Conservation (phyloP, 2,329 filamentous ascomycete genomes). For the Lasiodiplodia gonubiensis region DNA sequence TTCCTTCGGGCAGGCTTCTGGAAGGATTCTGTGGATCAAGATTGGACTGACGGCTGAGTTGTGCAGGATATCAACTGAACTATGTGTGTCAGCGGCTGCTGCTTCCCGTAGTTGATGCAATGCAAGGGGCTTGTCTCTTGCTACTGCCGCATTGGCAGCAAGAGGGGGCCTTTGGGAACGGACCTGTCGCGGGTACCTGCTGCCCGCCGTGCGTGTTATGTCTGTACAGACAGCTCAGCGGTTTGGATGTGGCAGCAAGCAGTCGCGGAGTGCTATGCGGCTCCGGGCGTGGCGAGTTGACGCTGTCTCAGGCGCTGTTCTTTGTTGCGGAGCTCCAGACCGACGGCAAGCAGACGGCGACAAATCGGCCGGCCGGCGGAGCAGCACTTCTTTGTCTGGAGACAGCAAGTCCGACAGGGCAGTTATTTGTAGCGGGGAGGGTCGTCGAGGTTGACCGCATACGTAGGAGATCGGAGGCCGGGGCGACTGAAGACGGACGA, state of each 20-base stretch:
- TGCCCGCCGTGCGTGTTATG: conserved; percentile 38
- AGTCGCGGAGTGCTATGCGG: conserved; percentile 35
- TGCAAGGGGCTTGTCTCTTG: conserved; percentile 40
- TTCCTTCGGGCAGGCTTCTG: conserved; percentile 33
- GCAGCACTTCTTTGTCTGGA: conserved; percentile 45
- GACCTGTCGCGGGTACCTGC: conserved; percentile 44
- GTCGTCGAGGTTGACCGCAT: conserved; percentile 43
- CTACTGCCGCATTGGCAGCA: conserved; percentile 37
- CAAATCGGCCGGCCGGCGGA: conserved; percentile 36
- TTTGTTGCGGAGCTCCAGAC: conserved; percentile 42
- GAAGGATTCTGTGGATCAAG: conserved; percentile 31
- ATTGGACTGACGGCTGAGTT: conserved; percentile 17
- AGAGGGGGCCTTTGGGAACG: conserved; percentile 38
- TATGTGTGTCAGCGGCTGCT: conserved; percentile 17
- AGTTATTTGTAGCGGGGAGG: conserved; percentile 48
- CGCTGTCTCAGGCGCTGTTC: conserved; percentile 39
- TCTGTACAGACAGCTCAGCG: conserved; percentile 28
- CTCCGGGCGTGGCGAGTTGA: conserved; percentile 41
- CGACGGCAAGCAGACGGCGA: conserved; percentile 35
- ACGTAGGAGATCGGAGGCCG: conserved; percentile 41
- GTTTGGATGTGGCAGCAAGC: conserved; percentile 36
- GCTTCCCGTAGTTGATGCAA: conserved; percentile 13
- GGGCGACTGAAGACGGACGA: conserved; percentile 45
- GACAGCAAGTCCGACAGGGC: conserved; percentile 37
- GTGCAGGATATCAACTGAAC: conserved; percentile 25